These are phyloP conservation scores for Pichia sp. DNA, from an alignment of 1,139 yeast genomes.

Conservation along the genomic window DNA sequence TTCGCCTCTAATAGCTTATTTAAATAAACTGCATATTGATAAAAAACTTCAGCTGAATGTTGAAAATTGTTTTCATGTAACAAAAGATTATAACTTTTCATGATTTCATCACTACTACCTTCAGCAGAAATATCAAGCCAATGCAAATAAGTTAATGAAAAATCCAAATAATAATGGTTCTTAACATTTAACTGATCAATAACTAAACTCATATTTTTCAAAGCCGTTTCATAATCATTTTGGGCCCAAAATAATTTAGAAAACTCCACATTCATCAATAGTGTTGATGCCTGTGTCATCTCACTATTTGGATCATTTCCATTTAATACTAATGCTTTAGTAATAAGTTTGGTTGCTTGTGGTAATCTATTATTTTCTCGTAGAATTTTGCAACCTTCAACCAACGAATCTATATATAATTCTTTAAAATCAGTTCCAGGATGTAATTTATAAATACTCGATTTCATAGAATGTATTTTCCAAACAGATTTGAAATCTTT, in stretches of 20 bases:
- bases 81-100: conserved; percentile 61
- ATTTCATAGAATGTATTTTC: conserved; percentile 53
- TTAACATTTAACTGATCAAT: conserved; percentile 19
- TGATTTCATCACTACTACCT: conserved; percentile 68
- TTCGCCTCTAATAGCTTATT: conserved; percentile 67
- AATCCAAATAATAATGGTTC: conserved; percentile 36
- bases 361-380: conserved; percentile 66
- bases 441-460: conserved; percentile 45
- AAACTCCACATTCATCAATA: conserved; percentile 66
- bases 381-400: conserved; percentile 60
- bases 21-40: conserved; percentile 66
- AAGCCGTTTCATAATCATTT: conserved; percentile 84
- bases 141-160: conserved; percentile 71
- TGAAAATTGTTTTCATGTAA: conserved; percentile 52
- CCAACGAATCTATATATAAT: conserved; percentile 47
- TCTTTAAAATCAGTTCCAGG: conserved; percentile 33
- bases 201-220: conserved; percentile 53
- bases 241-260: conserved; percentile 86
- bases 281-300: conserved; percentile 20
- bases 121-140: conserved; percentile 91
- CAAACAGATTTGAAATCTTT: conserved; percentile 60
- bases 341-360: conserved; percentile 65
- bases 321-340: conserved; percentile 55
- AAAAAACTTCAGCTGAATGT: conserved; percentile 34
- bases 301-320: conserved; percentile 15